Base-by-base conservation (phyloP, 2,329 filamentous ascomycete species). In the Ceratocystis destructans region DNA sequence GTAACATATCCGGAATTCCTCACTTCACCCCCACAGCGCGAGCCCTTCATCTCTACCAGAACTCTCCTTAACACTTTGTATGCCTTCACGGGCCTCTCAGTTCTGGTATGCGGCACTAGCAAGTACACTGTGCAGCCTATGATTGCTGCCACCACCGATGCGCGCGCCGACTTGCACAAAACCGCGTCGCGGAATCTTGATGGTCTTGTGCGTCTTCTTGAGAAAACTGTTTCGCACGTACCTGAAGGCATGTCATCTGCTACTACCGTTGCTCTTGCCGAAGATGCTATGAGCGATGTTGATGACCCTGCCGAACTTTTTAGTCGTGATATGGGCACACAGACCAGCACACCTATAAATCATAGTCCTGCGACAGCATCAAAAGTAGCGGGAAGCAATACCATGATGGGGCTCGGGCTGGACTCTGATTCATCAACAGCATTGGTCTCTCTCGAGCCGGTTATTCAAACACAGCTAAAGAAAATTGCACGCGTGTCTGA, bases 291-390 rank as follows among this genome's bases (percentile, higher is more conserved):
- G n/a, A 80, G 77, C 71, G 80, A 79, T 31, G 79, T 77, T 67
- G 82, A 82, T 68, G 85, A 87, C 71, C 89, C 89, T 0, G 85
- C 87, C 0, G 89, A 93, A 74, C 82, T 92, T 69, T 94, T 90
- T 75, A 88, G 92, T 74, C 84, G 88, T 59, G 89, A 94, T 72
- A 82, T 90, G 68, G 88, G 88, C 69, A 88, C 89, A 0, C 89
- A 94, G 74, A 94, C 89, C 0, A 85, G 84, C 25, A 71, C 72
- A 59, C 71, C 73, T 64, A 10, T 31, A 15, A 25, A 31, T 22
- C 33, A 59, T 71, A 66, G 37, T 20, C 53, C 50, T 50, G 20
- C 66, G 15, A 46, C 61, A 33, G 55, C 15, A 17, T 53, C 48
- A 20, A 22, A 20, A 1, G 8, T 22, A 20, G 48, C 48, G 2